phyloP scores from a whole-genome alignment of 176 grass and related monocot genomes.

The Oryza brachyantha region DNA sequence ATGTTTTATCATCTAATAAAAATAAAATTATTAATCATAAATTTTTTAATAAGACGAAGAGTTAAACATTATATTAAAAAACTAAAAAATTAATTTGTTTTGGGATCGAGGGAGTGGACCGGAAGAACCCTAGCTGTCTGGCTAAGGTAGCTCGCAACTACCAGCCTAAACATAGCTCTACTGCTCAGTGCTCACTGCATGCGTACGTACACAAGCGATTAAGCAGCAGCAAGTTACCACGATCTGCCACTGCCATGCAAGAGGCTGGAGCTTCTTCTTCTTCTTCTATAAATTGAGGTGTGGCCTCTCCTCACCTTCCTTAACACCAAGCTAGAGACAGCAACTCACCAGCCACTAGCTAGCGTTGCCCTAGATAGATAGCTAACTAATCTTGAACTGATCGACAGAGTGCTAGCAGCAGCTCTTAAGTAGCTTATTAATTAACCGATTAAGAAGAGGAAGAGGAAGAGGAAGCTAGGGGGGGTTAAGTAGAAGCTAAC shows the following conservation, averaged over 20 bases:
- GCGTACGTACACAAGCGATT: no score
- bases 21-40: no score
- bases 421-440: no score
- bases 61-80: no score
- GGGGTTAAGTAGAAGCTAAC: no score
- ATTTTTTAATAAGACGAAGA: no score
- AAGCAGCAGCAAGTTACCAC: no score
- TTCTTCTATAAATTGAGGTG: conserved; percentile 46
- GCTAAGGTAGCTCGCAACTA: conserved; percentile 23
- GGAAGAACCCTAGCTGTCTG: conserved; percentile 24
- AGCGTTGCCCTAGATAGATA: background rate
- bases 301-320: conserved; percentile 31
- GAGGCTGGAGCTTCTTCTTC: background rate
- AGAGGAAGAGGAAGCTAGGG: background rate
- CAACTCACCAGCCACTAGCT: conserved; percentile 34
- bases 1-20: no score
- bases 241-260: conserved; percentile 32
- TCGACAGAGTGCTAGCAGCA: no score
- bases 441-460: background rate
- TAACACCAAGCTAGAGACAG: conserved; percentile 34
- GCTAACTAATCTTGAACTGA: background rate
- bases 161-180: conserved; percentile 20
- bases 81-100: no score
- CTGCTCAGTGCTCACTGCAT: background rate
- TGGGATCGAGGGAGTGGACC: no score